Evolutionary conservation across 1,284 basidiomycete genomes (phyloP).

Genomic region (Bjerkandera adusta): DNA sequence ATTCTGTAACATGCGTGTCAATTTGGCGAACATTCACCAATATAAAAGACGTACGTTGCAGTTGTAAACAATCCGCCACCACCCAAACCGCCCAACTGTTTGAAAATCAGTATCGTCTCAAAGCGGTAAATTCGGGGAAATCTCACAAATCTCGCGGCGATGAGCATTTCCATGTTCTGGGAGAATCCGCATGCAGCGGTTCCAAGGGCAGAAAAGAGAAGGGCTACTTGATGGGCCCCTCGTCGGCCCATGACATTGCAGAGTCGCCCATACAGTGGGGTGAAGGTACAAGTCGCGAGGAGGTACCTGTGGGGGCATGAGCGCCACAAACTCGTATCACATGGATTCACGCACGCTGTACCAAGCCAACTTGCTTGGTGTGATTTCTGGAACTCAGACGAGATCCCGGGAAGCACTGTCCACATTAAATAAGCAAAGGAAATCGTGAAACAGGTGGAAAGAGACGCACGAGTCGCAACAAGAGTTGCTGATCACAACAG

Average conservation of each 20-base stretch:
- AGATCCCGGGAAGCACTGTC: conserved; percentile 73
- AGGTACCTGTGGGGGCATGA: conserved; percentile 52
- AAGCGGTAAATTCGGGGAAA: not conserved
- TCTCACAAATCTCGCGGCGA: conserved; percentile 73
- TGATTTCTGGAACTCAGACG: conserved; percentile 74
- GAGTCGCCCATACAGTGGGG: conserved; percentile 77
- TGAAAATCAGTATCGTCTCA: conserved; percentile 6
- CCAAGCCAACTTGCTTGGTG: conserved; percentile 83
- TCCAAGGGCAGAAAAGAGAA: conserved; percentile 69
- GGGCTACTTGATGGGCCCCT: conserved; percentile 67
- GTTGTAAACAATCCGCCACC: conserved; percentile 77
- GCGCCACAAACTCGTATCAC: not conserved
- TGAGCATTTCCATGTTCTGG: conserved; percentile 71
- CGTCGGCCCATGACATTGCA: conserved; percentile 79
- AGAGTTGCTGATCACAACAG: conserved; percentile 38
- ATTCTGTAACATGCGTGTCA: conserved; percentile 45
- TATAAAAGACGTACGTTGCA: conserved; percentile 45
- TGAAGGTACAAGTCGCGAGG: conserved; percentile 78
- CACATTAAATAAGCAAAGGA: not conserved
- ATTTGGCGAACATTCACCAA: not conserved
- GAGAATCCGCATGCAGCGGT: conserved; percentile 76
- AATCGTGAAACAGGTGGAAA: conserved; percentile 1
- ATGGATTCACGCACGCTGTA: conserved; percentile 51
- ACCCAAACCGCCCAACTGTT: conserved; percentile 71
- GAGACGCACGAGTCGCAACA: conserved; percentile 50